Evolutionary conservation across 1,284 basidiomycete species (phyloP), one percentile per base, ranked within the genome.

Genomic region (Coriolopsis trogii): DNA sequence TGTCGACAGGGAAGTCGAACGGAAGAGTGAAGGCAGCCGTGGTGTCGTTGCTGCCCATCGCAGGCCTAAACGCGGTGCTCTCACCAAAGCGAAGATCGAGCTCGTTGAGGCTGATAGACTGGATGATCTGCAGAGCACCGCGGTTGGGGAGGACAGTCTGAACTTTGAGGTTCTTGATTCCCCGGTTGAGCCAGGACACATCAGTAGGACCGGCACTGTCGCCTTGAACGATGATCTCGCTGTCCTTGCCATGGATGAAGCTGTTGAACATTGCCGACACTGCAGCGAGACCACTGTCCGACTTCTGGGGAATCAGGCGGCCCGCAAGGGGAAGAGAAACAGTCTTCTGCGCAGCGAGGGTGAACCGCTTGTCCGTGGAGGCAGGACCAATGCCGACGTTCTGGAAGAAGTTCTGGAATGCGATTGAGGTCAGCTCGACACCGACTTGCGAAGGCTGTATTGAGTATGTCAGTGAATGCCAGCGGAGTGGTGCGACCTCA

Each of bases 101-200:
- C 65, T 89, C 73, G 59, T 87, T 82, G 48, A 92, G 73, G 44
- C 65, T 66, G 51, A 91, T 85, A 7, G 81, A 78, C 57, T 83
- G 80, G 68, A 91, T 91, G 63, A 91, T 75, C 33, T 81, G 69
- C 55, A 87, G 77, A 21, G 73, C 69, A 25, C 87, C 84, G 53
- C 75, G 78, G 57, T 89, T 86, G 1, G 89, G 90, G 33, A 92
- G 73, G 16, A 79, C 70, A 0, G 89, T 82, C 3, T 72, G 69
- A 3, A 91, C 74, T 45, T 75, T 67, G n/a, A 92, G 79, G 31
- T 74, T 71, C 70, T 84, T 82, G 66, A 92, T 89, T 25, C 82
- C 89, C 41, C 87, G 79, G 64, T 90, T 89, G 23, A 92, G 72
- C 89, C 89, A 92, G 1, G 79, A 79, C 20, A 86, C 84, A 60